phyloP scores from a whole-genome alignment of 2,329 filamentous ascomycete genomes.

The Paecilomyces sp. region DNA sequence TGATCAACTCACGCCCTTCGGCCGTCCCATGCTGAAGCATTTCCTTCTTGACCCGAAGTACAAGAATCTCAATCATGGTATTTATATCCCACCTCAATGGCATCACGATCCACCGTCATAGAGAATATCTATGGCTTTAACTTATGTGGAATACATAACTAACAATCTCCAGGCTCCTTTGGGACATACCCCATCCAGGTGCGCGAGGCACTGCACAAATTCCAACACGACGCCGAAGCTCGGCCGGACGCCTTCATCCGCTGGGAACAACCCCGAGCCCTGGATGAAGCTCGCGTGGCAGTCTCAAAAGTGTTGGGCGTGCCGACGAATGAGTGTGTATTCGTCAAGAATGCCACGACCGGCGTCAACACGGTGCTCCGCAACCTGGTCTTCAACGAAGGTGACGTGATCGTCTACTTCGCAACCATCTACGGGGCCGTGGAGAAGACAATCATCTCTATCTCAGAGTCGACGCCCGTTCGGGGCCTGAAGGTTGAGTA shows the following conservation, averaged over 20 bases:
- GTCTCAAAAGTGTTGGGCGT: conserved; percentile 62
- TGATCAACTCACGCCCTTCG: conserved; percentile 35
- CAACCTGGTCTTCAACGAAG: conserved; percentile 59
- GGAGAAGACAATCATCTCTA: conserved; percentile 63
- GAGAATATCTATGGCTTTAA: neutral
- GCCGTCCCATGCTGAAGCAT: conserved; percentile 51
- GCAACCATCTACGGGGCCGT: conserved; percentile 72
- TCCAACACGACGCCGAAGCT: conserved; percentile 60
- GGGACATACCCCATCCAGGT: conserved; percentile 65
- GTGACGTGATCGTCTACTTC: conserved; percentile 72
- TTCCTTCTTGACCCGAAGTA: conserved; percentile 65
- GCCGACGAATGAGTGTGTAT: conserved; percentile 60
- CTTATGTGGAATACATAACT: neutral
- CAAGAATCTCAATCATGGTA: conserved; percentile 73
- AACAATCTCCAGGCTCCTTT: conserved; percentile 53
- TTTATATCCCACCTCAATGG: conserved; percentile 7
- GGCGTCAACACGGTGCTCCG: conserved; percentile 66
- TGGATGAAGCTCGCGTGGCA: conserved; percentile 59
- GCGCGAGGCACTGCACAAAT: conserved; percentile 51
- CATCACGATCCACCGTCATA: neutral
- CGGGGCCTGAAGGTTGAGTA: conserved; percentile 51
- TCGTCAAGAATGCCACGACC: conserved; percentile 74
- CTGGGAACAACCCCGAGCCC: conserved; percentile 54
- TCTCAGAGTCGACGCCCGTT: conserved; percentile 59
- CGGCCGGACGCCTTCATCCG: conserved; percentile 71